These are phyloP conservation scores for Physaria fendleri DNA, from an alignment of 345 rosid species.

Conservation along the genomic window DNA sequence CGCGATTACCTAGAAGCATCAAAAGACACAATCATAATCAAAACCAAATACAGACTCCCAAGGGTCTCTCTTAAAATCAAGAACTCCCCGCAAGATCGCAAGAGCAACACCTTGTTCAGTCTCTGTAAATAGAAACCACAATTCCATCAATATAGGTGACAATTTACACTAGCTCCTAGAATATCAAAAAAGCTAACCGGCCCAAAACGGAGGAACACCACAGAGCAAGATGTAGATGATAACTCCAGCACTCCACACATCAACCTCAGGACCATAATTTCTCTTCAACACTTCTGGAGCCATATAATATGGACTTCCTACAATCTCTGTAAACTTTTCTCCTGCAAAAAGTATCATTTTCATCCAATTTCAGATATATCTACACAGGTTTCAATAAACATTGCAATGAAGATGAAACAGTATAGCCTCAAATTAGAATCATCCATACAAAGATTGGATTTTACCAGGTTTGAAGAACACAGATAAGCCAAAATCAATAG, in stretches of 20 bases:
- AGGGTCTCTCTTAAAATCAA: constrained; percentile 89
- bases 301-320: constrained; percentile 98
- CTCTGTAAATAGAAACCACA: constrained; percentile 42
- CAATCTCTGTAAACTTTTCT: constrained; percentile 78
- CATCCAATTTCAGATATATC: not conserved
- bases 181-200: constrained; percentile 39
- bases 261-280: constrained; percentile 88
- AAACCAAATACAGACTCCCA: constrained; percentile 36
- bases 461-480: constrained; percentile 86
- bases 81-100: constrained; percentile 75
- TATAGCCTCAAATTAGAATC: not conserved
- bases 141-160: not conserved
- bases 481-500: constrained; percentile 89
- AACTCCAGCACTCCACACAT: constrained; percentile 94
- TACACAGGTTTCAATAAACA: not conserved
- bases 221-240: constrained; percentile 78
- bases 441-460: not conserved
- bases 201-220: constrained; percentile 97
- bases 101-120: constrained; percentile 97
- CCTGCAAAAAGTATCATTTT: constrained; percentile 35
- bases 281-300: constrained; percentile 90
- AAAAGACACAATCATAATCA: not conserved
- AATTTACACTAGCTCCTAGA: not conserved
- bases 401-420: not conserved
- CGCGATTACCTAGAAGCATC: constrained; percentile 74